Evolutionary conservation across 768 basidiomycete genomes (phyloP).

Genomic region (Tulasnella sp.): DNA sequence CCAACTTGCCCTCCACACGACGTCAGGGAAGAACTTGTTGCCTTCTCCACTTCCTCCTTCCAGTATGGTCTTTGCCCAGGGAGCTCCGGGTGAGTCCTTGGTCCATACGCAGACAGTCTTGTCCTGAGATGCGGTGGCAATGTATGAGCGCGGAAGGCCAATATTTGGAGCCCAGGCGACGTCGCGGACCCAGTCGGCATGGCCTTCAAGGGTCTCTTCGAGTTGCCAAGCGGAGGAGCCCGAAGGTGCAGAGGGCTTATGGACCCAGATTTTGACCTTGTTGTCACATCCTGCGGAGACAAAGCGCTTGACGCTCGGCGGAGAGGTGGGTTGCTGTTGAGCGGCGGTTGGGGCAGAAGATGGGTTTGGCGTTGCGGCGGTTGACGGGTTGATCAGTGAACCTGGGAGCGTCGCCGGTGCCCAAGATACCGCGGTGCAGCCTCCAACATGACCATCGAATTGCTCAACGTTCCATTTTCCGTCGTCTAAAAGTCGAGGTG

Average conservation of each 20-base stretch:
- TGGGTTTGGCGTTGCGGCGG: slow-evolving; percentile 25
- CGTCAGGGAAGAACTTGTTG: slow-evolving; percentile 89
- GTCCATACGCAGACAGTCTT: slow-evolving; percentile 92
- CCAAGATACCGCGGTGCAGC: slow-evolving; percentile 98
- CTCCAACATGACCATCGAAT: slow-evolving; percentile 94
- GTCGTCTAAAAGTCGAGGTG: slow-evolving; percentile 63
- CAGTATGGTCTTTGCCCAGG: slow-evolving; percentile 80
- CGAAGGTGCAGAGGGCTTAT: slow-evolving; percentile 55
- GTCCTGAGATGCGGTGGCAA: slow-evolving; percentile 95
- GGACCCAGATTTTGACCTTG: slow-evolving; percentile 92
- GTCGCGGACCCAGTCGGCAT: slow-evolving; percentile 97
- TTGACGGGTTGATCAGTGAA: slow-evolving; percentile 68
- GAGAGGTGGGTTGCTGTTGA: slow-evolving; percentile 53
- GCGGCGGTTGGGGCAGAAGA: slow-evolving; percentile 34
- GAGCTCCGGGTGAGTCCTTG: slow-evolving; percentile 70
- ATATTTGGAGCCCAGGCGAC: slow-evolving; percentile 99
- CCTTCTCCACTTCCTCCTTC: slow-evolving; percentile 55
- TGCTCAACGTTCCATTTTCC: slow-evolving; percentile 95
- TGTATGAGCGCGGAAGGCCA: slow-evolving; percentile 90
- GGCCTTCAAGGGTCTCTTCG: slow-evolving; percentile 88
- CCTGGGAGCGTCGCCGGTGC: slow-evolving; percentile 88
- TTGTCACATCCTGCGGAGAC: slow-evolving; percentile 97
- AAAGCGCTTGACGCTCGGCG: slow-evolving; percentile 76
- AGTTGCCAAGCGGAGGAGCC: slow-evolving; percentile 87
- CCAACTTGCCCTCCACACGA: slow-evolving; percentile 99